Evolutionary conservation across 179 eudicot genomes (phyloP).

Genomic region (Dionaea muscipula): DNA sequence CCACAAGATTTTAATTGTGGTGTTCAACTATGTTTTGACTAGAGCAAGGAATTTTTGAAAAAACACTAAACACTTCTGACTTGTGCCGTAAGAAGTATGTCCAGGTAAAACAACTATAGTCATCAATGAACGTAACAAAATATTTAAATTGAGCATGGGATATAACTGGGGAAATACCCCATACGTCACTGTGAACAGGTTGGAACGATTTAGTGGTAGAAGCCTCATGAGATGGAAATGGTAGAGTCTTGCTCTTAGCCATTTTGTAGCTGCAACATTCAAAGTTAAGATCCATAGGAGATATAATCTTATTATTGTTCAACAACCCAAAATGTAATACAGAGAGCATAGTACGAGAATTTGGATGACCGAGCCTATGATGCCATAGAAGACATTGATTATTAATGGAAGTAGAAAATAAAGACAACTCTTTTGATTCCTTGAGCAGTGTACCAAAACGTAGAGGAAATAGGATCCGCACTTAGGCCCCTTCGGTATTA

Average conservation of each 20-base stretch:
- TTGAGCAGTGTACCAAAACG: too few species aligned
- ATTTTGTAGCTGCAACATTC: neutral
- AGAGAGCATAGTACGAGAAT: too few species aligned
- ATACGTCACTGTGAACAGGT: constrained; percentile 1
- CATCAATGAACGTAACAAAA: constrained; percentile 5
- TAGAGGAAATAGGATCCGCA: neutral
- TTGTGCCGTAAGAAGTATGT: constrained; percentile 9
- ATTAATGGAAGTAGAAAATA: too few species aligned
- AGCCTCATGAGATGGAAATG: constrained; percentile 1
- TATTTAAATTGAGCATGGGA: neutral
- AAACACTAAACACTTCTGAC: neutral
- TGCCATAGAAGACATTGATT: too few species aligned
- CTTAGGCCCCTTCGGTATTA: constrained; percentile 11
- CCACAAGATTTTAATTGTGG: too few species aligned
- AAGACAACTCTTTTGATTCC: too few species aligned
- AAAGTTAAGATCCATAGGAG: neutral
- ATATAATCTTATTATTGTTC: too few species aligned
- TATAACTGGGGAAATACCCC: neutral
- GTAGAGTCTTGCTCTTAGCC: constrained; percentile 7
- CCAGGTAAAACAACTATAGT: constrained; percentile 10
- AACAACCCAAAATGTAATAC: too few species aligned
- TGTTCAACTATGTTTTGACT: too few species aligned
- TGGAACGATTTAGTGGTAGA: neutral
- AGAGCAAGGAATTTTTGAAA: neutral
- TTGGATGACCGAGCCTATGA: too few species aligned